phyloP scores from a whole-genome alignment of 805 yeast species.

The Candida vaughaniae region DNA sequence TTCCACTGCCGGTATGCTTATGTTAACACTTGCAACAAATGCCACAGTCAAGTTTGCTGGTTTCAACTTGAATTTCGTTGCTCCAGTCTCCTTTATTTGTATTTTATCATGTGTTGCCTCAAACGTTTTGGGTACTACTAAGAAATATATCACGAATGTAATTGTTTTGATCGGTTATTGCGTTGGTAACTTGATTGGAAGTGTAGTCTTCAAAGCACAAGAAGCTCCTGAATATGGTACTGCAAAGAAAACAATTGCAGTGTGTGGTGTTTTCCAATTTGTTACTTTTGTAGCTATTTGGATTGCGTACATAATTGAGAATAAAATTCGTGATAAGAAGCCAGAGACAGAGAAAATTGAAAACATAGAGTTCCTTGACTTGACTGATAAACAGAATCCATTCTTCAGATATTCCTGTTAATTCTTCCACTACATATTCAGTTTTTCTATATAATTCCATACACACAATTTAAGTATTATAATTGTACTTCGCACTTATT shows the following conservation, averaged over 20 bases:
- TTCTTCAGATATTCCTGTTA: constrained; percentile 44
- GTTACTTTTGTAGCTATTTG: constrained; percentile 24
- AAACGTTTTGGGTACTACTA: constrained; percentile 58
- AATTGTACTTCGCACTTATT: not conserved
- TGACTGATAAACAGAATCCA: constrained; percentile 55
- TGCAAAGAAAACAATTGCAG: constrained; percentile 43
- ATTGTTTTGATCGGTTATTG: constrained; percentile 48
- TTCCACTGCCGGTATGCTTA: constrained; percentile 26
- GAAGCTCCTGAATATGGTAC: constrained; percentile 46
- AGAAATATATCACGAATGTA: constrained; percentile 49
- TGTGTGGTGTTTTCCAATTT: constrained; percentile 25
- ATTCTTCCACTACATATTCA: too few species aligned
- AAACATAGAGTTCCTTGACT: constrained; percentile 48
- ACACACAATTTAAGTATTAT: too few species aligned
- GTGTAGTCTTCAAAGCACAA: constrained; percentile 44
- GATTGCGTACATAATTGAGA: constrained; percentile 30
- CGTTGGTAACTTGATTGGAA: constrained; percentile 56
- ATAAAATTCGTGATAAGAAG: constrained; percentile 35
- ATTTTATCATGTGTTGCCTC: constrained; percentile 39
- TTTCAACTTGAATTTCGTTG: constrained; percentile 14
- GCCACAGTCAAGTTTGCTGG: constrained; percentile 16
- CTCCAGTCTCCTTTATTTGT: constrained; percentile 28
- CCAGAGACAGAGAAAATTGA: constrained; percentile 24
- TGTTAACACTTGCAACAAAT: constrained; percentile 43
- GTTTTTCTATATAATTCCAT: too few species aligned